Evolutionary conservation across 2,329 filamentous ascomycete genomes (phyloP), one percentile per base, ranked within the genome.

Genomic region (Colletotrichum australisinense): DNA sequence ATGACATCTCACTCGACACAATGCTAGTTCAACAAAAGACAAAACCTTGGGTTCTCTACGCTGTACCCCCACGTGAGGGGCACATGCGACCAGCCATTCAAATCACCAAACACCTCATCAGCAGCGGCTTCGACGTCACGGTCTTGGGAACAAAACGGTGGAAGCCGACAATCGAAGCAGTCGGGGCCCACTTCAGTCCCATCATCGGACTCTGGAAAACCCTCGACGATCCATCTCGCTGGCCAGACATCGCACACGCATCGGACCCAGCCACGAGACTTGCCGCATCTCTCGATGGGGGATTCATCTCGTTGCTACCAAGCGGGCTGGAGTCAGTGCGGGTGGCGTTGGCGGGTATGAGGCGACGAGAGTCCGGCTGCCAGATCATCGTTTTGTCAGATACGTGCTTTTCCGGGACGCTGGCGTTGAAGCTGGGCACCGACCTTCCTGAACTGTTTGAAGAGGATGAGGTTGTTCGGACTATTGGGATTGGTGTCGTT

Each of bases 51-150:
- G 5, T 73, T 1, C 59, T 73, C 12, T 70, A 64, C 14, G 59
- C 59, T 1, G 59, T 73, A 0, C 70, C 66, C 5, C 70, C 59
- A 5, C 49, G 66, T 5, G 70, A 73, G 26, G 66, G 70, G 5
- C 66, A 70, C 26, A 69, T 73, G 66, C 59, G 66, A 22, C 70
- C 70, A 16, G 70, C 70, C 1, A 53, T 73, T 3, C 66, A 73
- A 24, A 73, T 73, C 2, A 14, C 14, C n/a, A 46, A 63, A 19
- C 12, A 70, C 6, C 59, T 69, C 11, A 8, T 26, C 26, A 19
- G 30, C 19, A 42, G 9, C 7, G 66, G 70, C 35, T 73, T 73
- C 4, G 46, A 72, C 12, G 66, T 72, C 5, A 69, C 66, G 0
- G 4, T 69, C 22, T 5, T 72, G 3, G 69, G 69, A 46, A 72